phyloP scores from a whole-genome alignment of 257 asterid species.

The Orobanche coerulescens region DNA sequence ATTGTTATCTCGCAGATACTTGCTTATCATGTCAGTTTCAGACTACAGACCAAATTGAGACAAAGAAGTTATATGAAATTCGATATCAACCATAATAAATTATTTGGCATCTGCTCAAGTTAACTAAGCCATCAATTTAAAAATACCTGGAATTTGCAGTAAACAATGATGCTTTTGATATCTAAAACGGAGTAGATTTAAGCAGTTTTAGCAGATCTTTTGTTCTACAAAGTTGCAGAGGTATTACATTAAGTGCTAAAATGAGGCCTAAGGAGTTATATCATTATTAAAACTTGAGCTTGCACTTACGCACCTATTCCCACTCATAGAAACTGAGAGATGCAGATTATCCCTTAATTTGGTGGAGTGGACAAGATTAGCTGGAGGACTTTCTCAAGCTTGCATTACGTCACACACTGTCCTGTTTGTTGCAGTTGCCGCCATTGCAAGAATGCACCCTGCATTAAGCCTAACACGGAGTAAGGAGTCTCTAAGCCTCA shows the following conservation, averaged over 20 bases:
- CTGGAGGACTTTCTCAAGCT: constrained; percentile 64
- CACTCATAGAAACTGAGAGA: constrained; percentile 58
- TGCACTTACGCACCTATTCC: constrained; percentile 46
- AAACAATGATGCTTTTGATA: constrained; percentile 73
- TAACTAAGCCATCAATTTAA: constrained; percentile 7
- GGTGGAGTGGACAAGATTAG: constrained; percentile 55
- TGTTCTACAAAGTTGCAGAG: constrained; percentile 37
- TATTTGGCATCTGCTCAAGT: constrained; percentile 1
- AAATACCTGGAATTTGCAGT: constrained; percentile 87
- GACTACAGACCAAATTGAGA: constrained; percentile 39
- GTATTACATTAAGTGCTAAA: constrained; percentile 7
- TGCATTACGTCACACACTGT: constrained; percentile 65
- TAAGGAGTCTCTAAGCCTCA: constrained; percentile 89
- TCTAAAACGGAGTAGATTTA: constrained; percentile 61
- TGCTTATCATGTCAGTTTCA: constrained; percentile 89
- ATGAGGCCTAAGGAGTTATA: constrained; percentile 11
- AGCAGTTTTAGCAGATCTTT: constrained; percentile 67
- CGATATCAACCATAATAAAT: not conserved
- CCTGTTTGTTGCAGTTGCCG: constrained; percentile 84
- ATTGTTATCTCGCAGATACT: constrained; percentile 59
- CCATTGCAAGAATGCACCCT: constrained; percentile 89
- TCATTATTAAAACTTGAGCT: constrained; percentile 8
- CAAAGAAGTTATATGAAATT: constrained; percentile 16
- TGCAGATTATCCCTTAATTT: constrained; percentile 79
- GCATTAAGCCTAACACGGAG: constrained; percentile 57